Percentiles rank a stretch among this genome's conserved stretches.
phyloP scores from a whole-genome alignment of 1,139 yeast species.

The Sugiyamaella pinicola region DNA sequence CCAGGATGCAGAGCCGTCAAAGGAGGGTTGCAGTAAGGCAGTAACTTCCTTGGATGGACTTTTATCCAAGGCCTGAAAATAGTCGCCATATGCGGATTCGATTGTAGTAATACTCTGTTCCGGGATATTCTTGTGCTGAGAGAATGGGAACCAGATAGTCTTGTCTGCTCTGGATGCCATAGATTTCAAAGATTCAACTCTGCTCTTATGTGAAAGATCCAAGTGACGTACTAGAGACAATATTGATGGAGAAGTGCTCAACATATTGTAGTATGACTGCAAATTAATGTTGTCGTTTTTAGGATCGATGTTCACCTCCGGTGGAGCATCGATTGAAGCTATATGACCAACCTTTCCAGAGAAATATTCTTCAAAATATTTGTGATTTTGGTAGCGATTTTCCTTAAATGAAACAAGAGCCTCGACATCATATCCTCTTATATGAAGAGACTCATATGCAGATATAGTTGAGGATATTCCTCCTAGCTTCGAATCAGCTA shows the following conservation, averaged over 20 bases:
- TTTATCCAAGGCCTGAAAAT: conserved; percentile 27
- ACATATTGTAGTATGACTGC: conserved; percentile 29
- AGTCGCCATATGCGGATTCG: conserved; percentile 37
- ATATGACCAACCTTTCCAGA: conserved; percentile 20
- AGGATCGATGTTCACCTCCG: conserved; percentile 21
- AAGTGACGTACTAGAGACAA: conserved; percentile 23
- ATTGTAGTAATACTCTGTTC: conserved; percentile 31
- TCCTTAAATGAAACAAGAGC: conserved; percentile 31
- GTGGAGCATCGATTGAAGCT: conserved; percentile 27
- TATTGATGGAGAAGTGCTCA: conserved; percentile 22
- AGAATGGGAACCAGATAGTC: conserved; percentile 39
- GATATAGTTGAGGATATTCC: conserved; percentile 38
- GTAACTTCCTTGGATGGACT: background rate
- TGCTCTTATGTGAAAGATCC: conserved; percentile 22
- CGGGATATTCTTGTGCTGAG: conserved; percentile 35
- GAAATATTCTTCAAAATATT: conserved; percentile 31
- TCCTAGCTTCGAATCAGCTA: conserved; percentile 36
- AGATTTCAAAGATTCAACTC: conserved; percentile 25
- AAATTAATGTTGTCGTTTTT: conserved; percentile 26
- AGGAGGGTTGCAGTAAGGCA: conserved; percentile 23
- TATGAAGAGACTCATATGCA: conserved; percentile 34
- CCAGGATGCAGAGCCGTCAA: conserved; percentile 41
- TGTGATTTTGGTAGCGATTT: conserved; percentile 30
- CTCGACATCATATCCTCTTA: conserved; percentile 35
- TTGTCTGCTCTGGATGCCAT: conserved; percentile 32